Conservation (phyloP, 176 grass and related monocot species). For the Aegilops sharonensis region DNA sequence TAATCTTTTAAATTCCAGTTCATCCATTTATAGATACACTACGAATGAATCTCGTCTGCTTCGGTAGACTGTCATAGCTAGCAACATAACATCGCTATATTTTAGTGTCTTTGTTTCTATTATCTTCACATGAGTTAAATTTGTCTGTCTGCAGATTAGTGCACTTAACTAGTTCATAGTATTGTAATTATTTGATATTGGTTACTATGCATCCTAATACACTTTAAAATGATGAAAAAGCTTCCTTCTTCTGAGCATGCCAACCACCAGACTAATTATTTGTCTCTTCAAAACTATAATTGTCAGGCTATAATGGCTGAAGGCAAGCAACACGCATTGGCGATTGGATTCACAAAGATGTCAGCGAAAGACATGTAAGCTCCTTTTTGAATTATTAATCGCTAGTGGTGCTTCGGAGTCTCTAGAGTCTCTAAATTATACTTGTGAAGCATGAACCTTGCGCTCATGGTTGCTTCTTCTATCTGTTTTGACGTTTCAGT, state of each 20-base stretch:
- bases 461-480: neutral
- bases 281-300: slow-evolving; percentile 8
- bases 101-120: neutral
- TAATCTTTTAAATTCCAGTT: slow-evolving; percentile 9
- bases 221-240: neutral
- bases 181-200: neutral
- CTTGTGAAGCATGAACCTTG: neutral
- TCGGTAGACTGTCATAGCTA: neutral
- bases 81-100: neutral
- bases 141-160: neutral
- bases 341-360: slow-evolving; percentile 97
- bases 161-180: neutral
- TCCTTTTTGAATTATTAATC: slow-evolving; percentile 20
- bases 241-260: neutral
- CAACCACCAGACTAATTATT: neutral
- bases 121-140: neutral
- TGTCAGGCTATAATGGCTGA: slow-evolving; percentile 95
- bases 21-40: neutral
- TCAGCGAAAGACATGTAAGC: slow-evolving; percentile 94
- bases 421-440: neutral
- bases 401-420: neutral
- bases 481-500: neutral
- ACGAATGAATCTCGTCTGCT: neutral
- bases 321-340: slow-evolving; percentile 90
- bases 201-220: slow-evolving; percentile 14